Percentiles rank a stretch among this genome's conserved stretches.
These are phyloP conservation scores for Talaromyces ruber DNA, from an alignment of 495 filamentous ascomycete genomes.

Conservation along the genomic window DNA sequence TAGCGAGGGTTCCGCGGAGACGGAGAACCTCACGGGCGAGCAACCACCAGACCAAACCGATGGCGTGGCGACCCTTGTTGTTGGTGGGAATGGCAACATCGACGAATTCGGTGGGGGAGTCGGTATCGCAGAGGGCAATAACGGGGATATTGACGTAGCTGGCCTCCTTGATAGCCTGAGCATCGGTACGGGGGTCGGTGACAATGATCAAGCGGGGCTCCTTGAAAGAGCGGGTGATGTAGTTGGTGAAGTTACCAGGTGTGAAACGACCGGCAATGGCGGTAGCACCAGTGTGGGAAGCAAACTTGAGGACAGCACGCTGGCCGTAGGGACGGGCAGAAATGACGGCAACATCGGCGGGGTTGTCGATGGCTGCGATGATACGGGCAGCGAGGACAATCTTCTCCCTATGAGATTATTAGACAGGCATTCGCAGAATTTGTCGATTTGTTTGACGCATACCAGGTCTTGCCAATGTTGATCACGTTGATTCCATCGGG, in stretches of 20 bases:
- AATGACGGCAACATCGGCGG: slow-evolving; percentile 97
- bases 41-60: slow-evolving; percentile 99
- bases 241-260: slow-evolving; percentile 99
- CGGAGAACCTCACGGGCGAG: slow-evolving; percentile 98
- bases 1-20: slow-evolving; percentile 89
- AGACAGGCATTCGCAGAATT: no score
- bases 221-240: slow-evolving; percentile 99
- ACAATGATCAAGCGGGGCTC: slow-evolving; percentile 99
- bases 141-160: slow-evolving; percentile 99
- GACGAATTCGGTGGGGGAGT: slow-evolving; percentile 99
- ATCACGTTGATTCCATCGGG: slow-evolving; percentile 96
- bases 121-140: slow-evolving; percentile 96
- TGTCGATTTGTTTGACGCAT: no score
- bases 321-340: slow-evolving; percentile 98
- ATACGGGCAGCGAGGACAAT: slow-evolving; percentile 96
- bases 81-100: slow-evolving; percentile 99
- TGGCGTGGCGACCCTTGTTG: slow-evolving; percentile 99
- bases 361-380: slow-evolving; percentile 98
- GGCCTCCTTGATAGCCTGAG: slow-evolving; percentile 99
- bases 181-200: slow-evolving; percentile 98
- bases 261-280: slow-evolving; percentile 99
- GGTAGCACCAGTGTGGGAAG: slow-evolving; percentile 90
- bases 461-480: slow-evolving; percentile 99
- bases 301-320: slow-evolving; percentile 99
- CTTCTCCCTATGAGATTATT: slow-evolving; percentile 70